Evolutionary conservation across 2,329 filamentous ascomycete genomes (phyloP).

Genomic region (Neofusicoccum cordaticola): DNA sequence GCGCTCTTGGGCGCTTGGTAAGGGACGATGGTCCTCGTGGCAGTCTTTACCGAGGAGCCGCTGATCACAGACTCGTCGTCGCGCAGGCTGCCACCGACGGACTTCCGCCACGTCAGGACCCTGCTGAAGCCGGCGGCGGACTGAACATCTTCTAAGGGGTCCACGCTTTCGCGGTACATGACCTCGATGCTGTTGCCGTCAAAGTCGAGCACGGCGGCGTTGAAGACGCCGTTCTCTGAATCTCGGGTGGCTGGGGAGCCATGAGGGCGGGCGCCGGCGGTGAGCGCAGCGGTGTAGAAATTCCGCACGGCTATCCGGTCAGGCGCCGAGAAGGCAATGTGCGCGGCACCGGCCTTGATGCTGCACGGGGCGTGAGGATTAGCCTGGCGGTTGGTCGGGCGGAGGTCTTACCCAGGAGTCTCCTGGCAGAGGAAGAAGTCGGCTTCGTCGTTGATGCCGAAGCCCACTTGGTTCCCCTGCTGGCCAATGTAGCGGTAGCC

Average conservation of each 20-base stretch:
- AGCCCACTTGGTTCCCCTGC: constrained; percentile 59
- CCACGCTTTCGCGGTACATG: constrained; percentile 55
- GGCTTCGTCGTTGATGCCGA: constrained; percentile 57
- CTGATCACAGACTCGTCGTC: constrained; percentile 24
- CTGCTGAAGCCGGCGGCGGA: constrained; percentile 40
- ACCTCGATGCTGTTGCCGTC: constrained; percentile 85
- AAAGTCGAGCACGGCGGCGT: constrained; percentile 67
- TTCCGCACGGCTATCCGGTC: constrained; percentile 64
- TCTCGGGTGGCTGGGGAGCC: constrained; percentile 55
- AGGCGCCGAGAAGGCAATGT: constrained; percentile 67
- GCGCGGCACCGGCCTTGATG: constrained; percentile 53
- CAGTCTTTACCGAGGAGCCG: constrained; percentile 20
- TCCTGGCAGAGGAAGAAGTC: constrained; percentile 65
- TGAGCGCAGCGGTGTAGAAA: constrained; percentile 69
- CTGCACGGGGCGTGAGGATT: constrained; percentile 22
- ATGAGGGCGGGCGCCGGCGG: constrained; percentile 60
- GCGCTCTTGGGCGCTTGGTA: constrained; percentile 11
- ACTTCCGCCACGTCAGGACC: constrained; percentile 42
- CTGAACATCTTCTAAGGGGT: constrained; percentile 32
- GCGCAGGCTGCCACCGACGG: constrained; percentile 29
- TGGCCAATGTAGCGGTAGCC: constrained; percentile 69
- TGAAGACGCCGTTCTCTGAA: constrained; percentile 56
- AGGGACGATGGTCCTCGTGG: constrained; percentile 20
- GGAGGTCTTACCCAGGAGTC: constrained; percentile 51
- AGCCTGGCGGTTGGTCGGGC: neutral